These are phyloP conservation scores for Spergularia azorica DNA, from an alignment of 179 eudicot genomes.

Conservation along the genomic window DNA sequence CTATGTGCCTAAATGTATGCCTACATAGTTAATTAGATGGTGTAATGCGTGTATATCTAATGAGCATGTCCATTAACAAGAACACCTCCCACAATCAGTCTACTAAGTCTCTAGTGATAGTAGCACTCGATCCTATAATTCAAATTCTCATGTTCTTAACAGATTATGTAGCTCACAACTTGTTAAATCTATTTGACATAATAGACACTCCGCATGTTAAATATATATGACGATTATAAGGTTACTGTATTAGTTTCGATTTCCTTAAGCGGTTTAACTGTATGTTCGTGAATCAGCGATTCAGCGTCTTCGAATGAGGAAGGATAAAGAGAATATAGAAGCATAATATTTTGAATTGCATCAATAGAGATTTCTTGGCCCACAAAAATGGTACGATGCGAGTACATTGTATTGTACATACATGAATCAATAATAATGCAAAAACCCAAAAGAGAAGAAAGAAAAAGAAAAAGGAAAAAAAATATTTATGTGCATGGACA, in stretches of 20 bases:
- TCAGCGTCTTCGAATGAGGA: too few species aligned
- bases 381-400: constrained; percentile 27
- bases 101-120: too few species aligned
- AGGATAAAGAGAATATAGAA: too few species aligned
- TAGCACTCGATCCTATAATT: too few species aligned
- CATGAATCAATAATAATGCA: not conserved
- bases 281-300: too few species aligned
- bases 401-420: constrained; percentile 39
- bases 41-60: not conserved
- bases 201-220: too few species aligned
- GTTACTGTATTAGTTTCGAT: too few species aligned
- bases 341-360: not conserved
- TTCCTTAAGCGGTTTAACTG: too few species aligned
- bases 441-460: not conserved
- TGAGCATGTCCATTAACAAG: not conserved
- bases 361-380: constrained; percentile 9
- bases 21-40: not conserved
- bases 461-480: not conserved
- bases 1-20: constrained; percentile 35
- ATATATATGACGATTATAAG: too few species aligned
- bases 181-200: too few species aligned
- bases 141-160: too few species aligned
- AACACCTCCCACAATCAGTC: not conserved
- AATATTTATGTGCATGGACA: constrained; percentile 39
- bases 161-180: too few species aligned